These are phyloP conservation scores for Antrodiella citrinella DNA, from an alignment of 768 basidiomycete genomes.

Conservation along the genomic window DNA sequence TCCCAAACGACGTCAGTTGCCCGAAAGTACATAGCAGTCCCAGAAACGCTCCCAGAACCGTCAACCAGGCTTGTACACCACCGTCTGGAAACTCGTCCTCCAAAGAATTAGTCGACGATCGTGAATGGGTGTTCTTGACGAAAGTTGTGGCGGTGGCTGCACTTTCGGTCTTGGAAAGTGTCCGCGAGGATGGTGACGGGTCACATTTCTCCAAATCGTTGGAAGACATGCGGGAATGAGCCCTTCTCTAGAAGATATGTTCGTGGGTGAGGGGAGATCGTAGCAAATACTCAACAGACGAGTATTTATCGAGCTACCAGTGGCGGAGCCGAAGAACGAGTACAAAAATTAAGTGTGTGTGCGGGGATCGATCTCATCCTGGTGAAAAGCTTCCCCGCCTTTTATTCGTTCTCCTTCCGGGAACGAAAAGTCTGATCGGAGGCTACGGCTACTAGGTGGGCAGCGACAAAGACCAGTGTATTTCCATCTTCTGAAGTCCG, in stretches of 20 bases:
- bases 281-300: too few relatives aligned
- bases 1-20: slow-evolving; percentile 65
- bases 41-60: slow-evolving; percentile 57
- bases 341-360: too few relatives aligned
- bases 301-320: too few relatives aligned
- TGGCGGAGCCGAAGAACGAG: too few relatives aligned
- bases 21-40: slow-evolving; percentile 67
- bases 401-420: neutral
- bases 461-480: neutral
- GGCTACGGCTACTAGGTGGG: too few relatives aligned
- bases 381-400: too few relatives aligned
- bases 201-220: neutral
- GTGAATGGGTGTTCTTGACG: neutral
- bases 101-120: neutral
- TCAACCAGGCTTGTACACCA: slow-evolving; percentile 31
- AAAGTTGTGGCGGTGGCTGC: neutral
- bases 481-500: neutral
- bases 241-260: too few relatives aligned
- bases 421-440: neutral
- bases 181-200: neutral
- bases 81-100: slow-evolving; percentile 21
- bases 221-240: neutral
- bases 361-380: too few relatives aligned
- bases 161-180: neutral
- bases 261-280: too few relatives aligned